Conservation (phyloP, 192 early-diverging fungal species). For the Podila minutissima region DNA sequence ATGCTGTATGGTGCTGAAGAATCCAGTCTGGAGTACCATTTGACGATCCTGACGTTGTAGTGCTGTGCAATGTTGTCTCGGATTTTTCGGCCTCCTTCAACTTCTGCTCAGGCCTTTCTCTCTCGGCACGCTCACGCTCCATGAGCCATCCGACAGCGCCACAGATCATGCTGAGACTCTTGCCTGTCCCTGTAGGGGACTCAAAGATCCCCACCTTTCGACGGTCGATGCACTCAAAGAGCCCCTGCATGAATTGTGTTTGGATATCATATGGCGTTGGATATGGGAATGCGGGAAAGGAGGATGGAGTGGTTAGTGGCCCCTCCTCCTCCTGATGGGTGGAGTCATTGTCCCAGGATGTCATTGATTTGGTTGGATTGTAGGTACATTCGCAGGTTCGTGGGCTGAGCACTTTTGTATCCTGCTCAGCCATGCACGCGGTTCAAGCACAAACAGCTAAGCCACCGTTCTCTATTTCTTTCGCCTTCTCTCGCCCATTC, state of each 20-base stretch:
- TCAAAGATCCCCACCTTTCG: constrained; percentile 86
- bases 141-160: constrained; percentile 85
- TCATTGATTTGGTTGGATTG: neutral
- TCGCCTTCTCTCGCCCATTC: neutral
- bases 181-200: constrained; percentile 94
- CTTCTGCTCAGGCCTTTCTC: constrained; percentile 3
- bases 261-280: constrained; percentile 78
- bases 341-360: neutral
- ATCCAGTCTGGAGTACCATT: constrained; percentile 55
- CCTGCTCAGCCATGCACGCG: neutral
- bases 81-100: neutral
- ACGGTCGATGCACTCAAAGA: constrained; percentile 76
- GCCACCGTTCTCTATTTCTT: constrained; percentile 1
- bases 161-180: constrained; percentile 89
- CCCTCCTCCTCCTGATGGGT: constrained; percentile 1
- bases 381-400: neutral
- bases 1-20: constrained; percentile 23
- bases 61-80: neutral
- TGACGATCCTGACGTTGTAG: neutral
- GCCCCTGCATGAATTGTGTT: constrained; percentile 75
- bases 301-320: constrained; percentile 10
- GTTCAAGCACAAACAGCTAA: neutral
- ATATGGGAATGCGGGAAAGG: constrained; percentile 47
- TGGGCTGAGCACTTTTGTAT: neutral
- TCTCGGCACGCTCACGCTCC: constrained; percentile 56